These are phyloP conservation scores for Asterella californica DNA, from an alignment of 225 moss, liverwort and hornwort species.

Conservation along the genomic window DNA sequence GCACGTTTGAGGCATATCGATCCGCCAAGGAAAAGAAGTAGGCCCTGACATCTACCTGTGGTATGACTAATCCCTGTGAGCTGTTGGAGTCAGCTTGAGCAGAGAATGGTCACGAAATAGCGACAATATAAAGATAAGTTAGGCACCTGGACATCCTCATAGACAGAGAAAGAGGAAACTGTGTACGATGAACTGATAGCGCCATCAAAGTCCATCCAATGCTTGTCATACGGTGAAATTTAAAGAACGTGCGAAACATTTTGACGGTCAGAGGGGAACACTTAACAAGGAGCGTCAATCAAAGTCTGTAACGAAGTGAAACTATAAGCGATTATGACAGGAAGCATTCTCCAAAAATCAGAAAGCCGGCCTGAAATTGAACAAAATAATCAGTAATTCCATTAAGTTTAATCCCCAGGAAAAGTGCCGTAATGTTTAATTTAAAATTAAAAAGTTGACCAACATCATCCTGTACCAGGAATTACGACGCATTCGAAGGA, in stretches of 20 bases:
- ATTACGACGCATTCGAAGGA: too few species aligned
- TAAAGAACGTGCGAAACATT: neutral
- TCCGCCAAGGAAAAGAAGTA: neutral
- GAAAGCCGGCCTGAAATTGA: too few species aligned
- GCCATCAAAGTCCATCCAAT: neutral
- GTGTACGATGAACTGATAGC: neutral
- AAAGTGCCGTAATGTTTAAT: too few species aligned
- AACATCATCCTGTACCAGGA: too few species aligned
- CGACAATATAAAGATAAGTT: neutral
- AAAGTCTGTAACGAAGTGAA: neutral
- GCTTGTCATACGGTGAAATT: neutral
- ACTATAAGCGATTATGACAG: too few species aligned
- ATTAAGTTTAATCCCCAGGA: too few species aligned
- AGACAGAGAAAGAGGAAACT: neutral
- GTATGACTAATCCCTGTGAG: neutral
- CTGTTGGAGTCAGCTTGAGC: neutral
- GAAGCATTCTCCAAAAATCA: too few species aligned
- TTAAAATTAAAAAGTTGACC: too few species aligned
- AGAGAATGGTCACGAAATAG: neutral
- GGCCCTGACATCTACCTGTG: neutral
- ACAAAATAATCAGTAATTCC: neutral
- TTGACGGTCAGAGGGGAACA: neutral
- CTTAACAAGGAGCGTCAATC: neutral
- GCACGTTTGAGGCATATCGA: neutral
- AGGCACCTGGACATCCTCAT: neutral